Conservation (phyloP, 2,329 filamentous ascomycete species). For the Aspergillus novoparasiticus region DNA sequence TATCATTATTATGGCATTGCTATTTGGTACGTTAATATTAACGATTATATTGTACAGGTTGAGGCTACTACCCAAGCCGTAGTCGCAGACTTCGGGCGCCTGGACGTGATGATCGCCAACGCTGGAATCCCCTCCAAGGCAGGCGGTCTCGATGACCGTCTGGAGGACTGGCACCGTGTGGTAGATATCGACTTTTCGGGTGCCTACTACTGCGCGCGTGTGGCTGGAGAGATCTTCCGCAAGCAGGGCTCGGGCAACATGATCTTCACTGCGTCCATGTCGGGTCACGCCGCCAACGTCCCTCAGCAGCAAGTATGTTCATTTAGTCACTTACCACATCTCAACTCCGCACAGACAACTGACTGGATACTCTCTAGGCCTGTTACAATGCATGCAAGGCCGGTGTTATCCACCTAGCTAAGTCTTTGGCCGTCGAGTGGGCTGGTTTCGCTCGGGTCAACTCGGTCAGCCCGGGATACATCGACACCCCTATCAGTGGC, state of each 20-base stretch:
- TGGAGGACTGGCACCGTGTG: conserved; percentile 42
- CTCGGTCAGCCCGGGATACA: conserved; percentile 27
- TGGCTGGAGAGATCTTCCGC: conserved; percentile 40
- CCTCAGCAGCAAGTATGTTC: conserved; percentile 38
- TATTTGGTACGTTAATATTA: not conserved
- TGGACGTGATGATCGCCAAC: conserved; percentile 75
- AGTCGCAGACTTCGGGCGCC: conserved; percentile 59
- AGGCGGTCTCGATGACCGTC: conserved; percentile 38
- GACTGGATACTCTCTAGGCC: not conserved
- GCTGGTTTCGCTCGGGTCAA: conserved; percentile 43
- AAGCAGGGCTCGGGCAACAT: conserved; percentile 36
- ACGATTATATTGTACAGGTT: conserved; percentile 46
- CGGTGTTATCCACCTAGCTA: conserved; percentile 37
- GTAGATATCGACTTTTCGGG: conserved; percentile 42
- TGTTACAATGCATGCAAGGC: conserved; percentile 40
- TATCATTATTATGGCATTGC: not conserved
- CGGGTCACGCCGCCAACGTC: conserved; percentile 39
- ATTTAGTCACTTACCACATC: rapidly evolving
- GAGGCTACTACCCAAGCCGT: not conserved
- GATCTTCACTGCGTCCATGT: conserved; percentile 41
- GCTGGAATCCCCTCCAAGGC: conserved; percentile 66
- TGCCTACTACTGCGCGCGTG: conserved; percentile 41
- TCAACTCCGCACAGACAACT: conserved; percentile 10
- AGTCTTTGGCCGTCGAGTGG: conserved; percentile 41
- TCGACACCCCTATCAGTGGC: not conserved